Conservation (phyloP, 192 early-diverging fungal genomes). For the Backusella mclennaniae region DNA sequence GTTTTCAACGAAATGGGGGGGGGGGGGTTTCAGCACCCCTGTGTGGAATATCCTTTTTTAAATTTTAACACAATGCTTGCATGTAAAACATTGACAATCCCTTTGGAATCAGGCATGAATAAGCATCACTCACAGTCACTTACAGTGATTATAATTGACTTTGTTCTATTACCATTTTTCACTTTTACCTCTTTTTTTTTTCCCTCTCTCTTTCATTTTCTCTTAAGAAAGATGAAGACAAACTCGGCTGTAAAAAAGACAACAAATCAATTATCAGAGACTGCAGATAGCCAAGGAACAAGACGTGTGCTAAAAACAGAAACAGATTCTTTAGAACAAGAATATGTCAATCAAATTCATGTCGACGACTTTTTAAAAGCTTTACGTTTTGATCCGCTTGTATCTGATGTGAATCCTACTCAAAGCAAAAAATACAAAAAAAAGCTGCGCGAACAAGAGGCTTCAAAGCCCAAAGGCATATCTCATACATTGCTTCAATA, state of each 20-base stretch:
- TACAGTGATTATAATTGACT: background rate
- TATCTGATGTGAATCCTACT: slow-evolving; percentile 40
- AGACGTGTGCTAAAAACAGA: background rate
- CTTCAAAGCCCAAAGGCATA: slow-evolving; percentile 24
- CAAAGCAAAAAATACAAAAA: slow-evolving; percentile 37
- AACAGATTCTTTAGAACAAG: background rate
- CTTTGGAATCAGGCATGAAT: no score
- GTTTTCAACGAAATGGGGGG: no score
- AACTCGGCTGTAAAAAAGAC: slow-evolving; percentile 2
- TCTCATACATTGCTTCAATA: slow-evolving; percentile 49
- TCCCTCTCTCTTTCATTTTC: background rate
- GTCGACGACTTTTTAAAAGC: slow-evolving; percentile 45
- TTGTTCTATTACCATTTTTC: background rate
- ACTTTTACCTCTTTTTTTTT: background rate
- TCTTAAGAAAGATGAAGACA: background rate
- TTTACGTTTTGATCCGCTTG: slow-evolving; percentile 40
- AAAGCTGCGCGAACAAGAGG: slow-evolving; percentile 12
- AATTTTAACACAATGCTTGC: no score
- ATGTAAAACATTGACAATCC: no score
- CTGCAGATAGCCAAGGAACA: slow-evolving; percentile 7
- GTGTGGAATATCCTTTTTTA: no score
- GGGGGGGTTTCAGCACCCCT: no score
- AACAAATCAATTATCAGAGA: background rate
- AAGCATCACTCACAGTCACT: background rate
- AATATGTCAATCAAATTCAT: slow-evolving; percentile 45